phyloP scores from a whole-genome alignment of 1,284 basidiomycete genomes.

The Tilletiopsis washingtonensis region DNA sequence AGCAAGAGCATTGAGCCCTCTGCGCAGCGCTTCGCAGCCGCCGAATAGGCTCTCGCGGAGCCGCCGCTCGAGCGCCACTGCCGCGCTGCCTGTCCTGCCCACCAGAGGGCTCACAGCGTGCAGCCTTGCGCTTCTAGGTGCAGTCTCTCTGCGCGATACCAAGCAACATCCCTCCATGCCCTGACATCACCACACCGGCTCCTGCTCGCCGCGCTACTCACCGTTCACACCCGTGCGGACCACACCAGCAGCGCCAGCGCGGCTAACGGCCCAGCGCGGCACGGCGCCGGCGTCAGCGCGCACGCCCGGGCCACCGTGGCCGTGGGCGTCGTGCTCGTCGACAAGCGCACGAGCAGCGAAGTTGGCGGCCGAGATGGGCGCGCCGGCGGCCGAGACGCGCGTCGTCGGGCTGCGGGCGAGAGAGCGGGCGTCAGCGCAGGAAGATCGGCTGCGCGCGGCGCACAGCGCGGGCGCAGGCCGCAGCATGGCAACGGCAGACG shows the following conservation, averaged over 20 bases:
- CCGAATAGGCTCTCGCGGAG: no score
- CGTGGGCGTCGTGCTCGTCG: slow-evolving; percentile 52
- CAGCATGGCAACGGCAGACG: slow-evolving; percentile 6
- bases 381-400: neutral
- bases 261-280: slow-evolving; percentile 60
- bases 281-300: slow-evolving; percentile 60
- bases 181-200: neutral
- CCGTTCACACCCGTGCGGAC: slow-evolving; percentile 64
- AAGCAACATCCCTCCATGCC: neutral
- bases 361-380: slow-evolving; percentile 23
- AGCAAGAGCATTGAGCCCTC: no score
- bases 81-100: neutral
- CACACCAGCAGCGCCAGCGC: slow-evolving; percentile 56
- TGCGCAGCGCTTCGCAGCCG: no score
- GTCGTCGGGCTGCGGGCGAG: slow-evolving; percentile 1
- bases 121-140: no score
- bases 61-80: neutral
- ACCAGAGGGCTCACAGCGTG: no score
- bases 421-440: neutral
- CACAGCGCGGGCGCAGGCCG: neutral
- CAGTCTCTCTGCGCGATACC: neutral
- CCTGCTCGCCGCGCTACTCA: slow-evolving; percentile 51
- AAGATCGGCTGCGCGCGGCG: neutral
- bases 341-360: slow-evolving; percentile 31
- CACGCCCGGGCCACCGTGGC: slow-evolving; percentile 57